Conservation (phyloP, 129 eudicot species). For the Mikania micrantha region DNA sequence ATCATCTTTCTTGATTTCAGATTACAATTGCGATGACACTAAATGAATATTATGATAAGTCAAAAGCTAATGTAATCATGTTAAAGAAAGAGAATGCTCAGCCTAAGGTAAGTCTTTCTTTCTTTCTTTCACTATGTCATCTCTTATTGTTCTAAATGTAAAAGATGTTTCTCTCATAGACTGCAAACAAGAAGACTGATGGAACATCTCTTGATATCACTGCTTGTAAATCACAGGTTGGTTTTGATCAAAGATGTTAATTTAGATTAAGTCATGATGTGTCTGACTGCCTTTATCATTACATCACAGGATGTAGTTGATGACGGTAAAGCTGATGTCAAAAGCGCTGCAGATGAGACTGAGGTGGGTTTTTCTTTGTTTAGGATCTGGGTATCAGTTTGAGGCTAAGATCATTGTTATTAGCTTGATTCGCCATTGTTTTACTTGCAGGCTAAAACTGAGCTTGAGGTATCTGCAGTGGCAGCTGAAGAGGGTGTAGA, state of each 20-base stretch:
- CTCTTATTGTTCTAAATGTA: background rate
- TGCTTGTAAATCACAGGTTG: constrained; percentile 15
- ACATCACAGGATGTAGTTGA: constrained; percentile 1
- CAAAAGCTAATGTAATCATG: constrained; percentile 7
- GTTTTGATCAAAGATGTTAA: background rate
- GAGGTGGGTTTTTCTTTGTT: constrained; percentile 16
- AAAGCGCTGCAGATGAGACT: background rate
- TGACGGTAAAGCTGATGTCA: background rate
- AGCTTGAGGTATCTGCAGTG: constrained; percentile 1
- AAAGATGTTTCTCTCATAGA: background rate
- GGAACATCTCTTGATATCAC: constrained; percentile 9
- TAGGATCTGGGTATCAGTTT: background rate
- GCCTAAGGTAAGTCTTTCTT: constrained; percentile 7
- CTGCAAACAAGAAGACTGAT: constrained; percentile 7
- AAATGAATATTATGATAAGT: constrained; percentile 11
- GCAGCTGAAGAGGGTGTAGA: constrained; percentile 11
- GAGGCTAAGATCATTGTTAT: background rate
- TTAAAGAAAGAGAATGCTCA: constrained; percentile 10
- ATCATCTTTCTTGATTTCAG: constrained; percentile 6
- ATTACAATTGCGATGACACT: constrained; percentile 21
- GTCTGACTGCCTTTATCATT: constrained; percentile 3
- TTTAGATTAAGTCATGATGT: background rate
- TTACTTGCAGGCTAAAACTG: constrained; percentile 2
- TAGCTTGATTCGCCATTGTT: background rate
- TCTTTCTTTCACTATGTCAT: background rate